Evolutionary conservation across 2,329 filamentous ascomycete species (phyloP), one percentile per base, ranked within the genome.

Genomic region (Microsporum canis): DNA sequence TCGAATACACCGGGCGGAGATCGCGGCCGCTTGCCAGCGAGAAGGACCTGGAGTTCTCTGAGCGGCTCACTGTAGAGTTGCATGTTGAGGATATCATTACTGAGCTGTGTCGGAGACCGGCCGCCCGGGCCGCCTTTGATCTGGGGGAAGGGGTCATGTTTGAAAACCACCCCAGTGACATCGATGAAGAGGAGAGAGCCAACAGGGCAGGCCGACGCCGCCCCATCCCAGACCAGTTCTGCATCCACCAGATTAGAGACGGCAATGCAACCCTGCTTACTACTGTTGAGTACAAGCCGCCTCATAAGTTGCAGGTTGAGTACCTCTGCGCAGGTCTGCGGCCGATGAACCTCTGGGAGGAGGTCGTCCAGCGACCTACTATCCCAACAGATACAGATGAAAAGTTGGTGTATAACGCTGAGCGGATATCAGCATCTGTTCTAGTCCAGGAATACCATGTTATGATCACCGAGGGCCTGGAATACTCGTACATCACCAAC

Each of bases 31-130:
- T 71, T 6, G 65, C 65, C 49, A 71, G 70, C 59, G 68, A 72
- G 57, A 63, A 67, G 58, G 71, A 71, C 57, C 64, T 71, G 5
- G 66, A 70, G 60, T 60, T 31, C 63, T 71, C 70, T 62, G 63
- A 70, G 55, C 65, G 68, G 62, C 45, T 69, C 36, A 66, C 66
- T 17, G 66, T 72, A 55, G 68, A 71, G 60, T 62, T 67, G 47
- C 65, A 69, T 60, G 67, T 65, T 60, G 65, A 63, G 29, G 59
- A 69, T 49, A 69, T 72, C 14, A 66, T 71, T 60, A 61, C 66
- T 10, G 63, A 67, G 47, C 64, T 72, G 17, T 68, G 66, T 59
- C 64, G 66, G 53, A 64, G 70, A 60, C 66, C 68, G 38, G 64
- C 61, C 27, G 68, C 70, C 60, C 64, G 65, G 39, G 62, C 63